Conservation (phyloP, 169 alveolate genomes). For the Plasmodium ovale region DNA sequence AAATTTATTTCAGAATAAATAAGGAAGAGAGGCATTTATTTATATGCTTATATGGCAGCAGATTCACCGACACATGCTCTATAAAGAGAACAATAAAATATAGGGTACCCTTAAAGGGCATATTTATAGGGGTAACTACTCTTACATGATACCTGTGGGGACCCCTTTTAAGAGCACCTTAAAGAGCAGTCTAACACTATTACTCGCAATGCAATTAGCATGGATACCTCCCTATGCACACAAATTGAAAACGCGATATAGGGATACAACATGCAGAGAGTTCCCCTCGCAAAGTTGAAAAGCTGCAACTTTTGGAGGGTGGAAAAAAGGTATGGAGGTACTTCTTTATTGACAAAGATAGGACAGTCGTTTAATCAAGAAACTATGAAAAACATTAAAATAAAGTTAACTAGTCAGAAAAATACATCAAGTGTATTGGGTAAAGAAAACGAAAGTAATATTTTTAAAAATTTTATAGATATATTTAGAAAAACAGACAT, state of each 20-base stretch:
- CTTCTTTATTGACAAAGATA: slow-evolving; percentile 46
- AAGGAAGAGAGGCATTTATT: no score
- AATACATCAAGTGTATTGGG: background rate
- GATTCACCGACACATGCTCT: no score
- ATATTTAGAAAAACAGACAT: slow-evolving; percentile 27
- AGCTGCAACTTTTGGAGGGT: slow-evolving; percentile 1
- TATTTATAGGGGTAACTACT: no score
- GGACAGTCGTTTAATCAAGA: slow-evolving; percentile 72
- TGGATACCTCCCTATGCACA: no score
- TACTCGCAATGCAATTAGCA: no score
- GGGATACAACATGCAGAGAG: background rate
- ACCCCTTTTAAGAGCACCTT: no score
- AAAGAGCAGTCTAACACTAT: no score
- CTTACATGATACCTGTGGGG: no score
- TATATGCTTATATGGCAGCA: no score
- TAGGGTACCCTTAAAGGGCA: no score
- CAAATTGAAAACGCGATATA: background rate
- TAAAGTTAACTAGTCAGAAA: slow-evolving; percentile 13
- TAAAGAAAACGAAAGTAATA: background rate
- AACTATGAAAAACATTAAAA: slow-evolving; percentile 45
- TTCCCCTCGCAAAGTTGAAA: slow-evolving; percentile 15
- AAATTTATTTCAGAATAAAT: no score
- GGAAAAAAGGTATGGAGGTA: slow-evolving; percentile 47
- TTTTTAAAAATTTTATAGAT: slow-evolving; percentile 67
- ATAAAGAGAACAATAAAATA: no score